Percentiles rank a stretch among this genome's conserved stretches.
phyloP scores from a whole-genome alignment of 129 eudicot genomes.

The Solidago caesia region DNA sequence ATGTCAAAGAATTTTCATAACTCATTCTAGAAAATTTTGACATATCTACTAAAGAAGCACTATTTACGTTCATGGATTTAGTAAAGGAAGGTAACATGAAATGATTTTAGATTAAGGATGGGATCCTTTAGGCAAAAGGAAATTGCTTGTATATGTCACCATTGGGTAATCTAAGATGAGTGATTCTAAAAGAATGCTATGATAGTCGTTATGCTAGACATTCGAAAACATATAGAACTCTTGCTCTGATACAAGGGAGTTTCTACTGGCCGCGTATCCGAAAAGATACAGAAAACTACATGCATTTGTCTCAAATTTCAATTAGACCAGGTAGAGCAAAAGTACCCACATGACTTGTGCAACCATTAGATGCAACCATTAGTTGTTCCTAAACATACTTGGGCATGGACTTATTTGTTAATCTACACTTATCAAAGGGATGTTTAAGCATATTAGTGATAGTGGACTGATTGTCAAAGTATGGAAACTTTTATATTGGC shows the following conservation, averaged over 20 bases:
- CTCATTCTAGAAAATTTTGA: too few relatives aligned
- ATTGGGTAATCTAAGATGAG: too few relatives aligned
- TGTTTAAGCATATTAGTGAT: background rate
- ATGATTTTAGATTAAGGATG: too few relatives aligned
- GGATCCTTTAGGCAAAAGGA: too few relatives aligned
- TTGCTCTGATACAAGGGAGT: background rate
- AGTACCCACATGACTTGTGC: background rate
- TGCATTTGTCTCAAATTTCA: background rate
- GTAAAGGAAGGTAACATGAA: too few relatives aligned
- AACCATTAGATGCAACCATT: too few relatives aligned
- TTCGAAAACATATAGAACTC: background rate
- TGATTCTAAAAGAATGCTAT: too few relatives aligned
- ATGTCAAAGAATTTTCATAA: background rate
- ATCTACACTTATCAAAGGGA: background rate
- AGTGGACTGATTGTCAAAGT: background rate
- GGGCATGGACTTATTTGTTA: background rate
- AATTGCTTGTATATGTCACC: too few relatives aligned
- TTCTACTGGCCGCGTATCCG: background rate
- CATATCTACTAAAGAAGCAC: too few relatives aligned
- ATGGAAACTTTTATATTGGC: background rate
- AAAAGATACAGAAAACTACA: background rate
- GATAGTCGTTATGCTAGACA: too few relatives aligned
- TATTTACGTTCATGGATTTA: background rate
- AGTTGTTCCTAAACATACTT: background rate
- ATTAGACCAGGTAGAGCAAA: slow-evolving; percentile 5